phyloP scores from a whole-genome alignment of 1,139 yeast species.

The Yamadazyma blattariae region DNA sequence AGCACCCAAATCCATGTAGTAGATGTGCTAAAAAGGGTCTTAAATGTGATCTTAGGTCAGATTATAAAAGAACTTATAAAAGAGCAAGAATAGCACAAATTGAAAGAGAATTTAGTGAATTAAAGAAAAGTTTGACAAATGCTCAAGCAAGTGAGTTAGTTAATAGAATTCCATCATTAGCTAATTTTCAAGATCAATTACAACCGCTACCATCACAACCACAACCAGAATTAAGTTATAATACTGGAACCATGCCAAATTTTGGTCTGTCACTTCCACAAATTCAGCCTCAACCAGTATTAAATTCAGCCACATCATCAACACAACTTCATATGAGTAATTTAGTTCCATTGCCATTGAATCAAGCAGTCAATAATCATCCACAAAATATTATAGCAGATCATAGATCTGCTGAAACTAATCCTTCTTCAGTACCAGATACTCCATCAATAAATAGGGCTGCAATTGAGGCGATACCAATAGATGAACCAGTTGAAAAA shows the following conservation, averaged over 20 bases:
- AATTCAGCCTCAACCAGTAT: not conserved
- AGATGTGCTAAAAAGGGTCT: slow-evolving; percentile 72
- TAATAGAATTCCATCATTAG: slow-evolving; percentile 28
- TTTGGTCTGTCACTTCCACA: slow-evolving; percentile 4
- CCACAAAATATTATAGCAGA: not conserved
- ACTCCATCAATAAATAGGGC: slow-evolving; percentile 28
- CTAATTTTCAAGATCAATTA: slow-evolving; percentile 8
- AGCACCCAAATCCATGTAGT: slow-evolving; percentile 77
- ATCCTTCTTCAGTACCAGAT: slow-evolving; percentile 25
- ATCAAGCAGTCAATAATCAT: not conserved
- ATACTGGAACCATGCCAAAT: not conserved
- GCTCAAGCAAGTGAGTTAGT: slow-evolving; percentile 49
- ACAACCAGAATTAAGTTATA: slow-evolving; percentile 3
- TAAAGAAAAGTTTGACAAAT: slow-evolving; percentile 57
- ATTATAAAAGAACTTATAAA: slow-evolving; percentile 85
- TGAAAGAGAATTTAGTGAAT: slow-evolving; percentile 71
- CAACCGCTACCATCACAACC: slow-evolving; percentile 3
- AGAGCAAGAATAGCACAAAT: slow-evolving; percentile 82
- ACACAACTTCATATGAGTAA: not conserved
- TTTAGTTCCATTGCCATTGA: not conserved
- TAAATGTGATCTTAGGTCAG: slow-evolving; percentile 70
- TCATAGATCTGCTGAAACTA: slow-evolving; percentile 13
- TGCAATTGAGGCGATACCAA: not conserved
- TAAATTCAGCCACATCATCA: not conserved
- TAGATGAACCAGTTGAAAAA: not conserved